Evolutionary conservation across 2,329 filamentous ascomycete genomes (phyloP).

Genomic region (Epichloe typhina): DNA sequence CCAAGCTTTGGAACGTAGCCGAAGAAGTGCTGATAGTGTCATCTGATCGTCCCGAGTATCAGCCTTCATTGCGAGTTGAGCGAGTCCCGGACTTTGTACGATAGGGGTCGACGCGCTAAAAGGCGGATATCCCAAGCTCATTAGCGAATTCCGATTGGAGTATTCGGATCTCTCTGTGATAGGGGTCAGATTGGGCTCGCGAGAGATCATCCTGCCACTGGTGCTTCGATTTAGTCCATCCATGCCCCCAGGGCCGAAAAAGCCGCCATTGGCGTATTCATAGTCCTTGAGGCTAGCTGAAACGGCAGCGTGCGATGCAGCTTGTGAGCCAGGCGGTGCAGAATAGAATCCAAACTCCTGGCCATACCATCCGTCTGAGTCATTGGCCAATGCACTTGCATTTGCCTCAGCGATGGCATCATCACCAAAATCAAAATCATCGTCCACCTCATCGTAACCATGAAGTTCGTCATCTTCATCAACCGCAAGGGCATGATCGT

Average conservation of each 20-base stretch:
- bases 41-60: conserved; percentile 52
- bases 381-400: conserved; percentile 80
- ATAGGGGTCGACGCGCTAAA: conserved; percentile 28
- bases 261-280: conserved; percentile 69
- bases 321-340: conserved; percentile 30
- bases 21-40: conserved; percentile 58
- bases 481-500: conserved; percentile 2
- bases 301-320: conserved; percentile 31
- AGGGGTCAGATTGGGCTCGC: conserved; percentile 85
- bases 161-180: conserved; percentile 96
- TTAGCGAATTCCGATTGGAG: conserved; percentile 83
- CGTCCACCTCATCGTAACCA: conserved; percentile 46
- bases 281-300: conserved; percentile 23
- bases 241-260: conserved; percentile 63
- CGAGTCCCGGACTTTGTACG: conserved; percentile 58
- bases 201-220: conserved; percentile 60
- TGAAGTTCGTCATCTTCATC: conserved; percentile 18
- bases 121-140: conserved; percentile 45
- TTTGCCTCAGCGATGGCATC: conserved; percentile 90
- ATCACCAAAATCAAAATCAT: conserved; percentile 61
- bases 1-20: conserved; percentile 63
- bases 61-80: conserved; percentile 58
- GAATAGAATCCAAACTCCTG: conserved; percentile 96
- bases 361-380: conserved; percentile 88
- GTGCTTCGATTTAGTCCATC: conserved; percentile 47